Conservation (phyloP, 352 stramenopile species). For the Thalassiosira mediterranea region DNA sequence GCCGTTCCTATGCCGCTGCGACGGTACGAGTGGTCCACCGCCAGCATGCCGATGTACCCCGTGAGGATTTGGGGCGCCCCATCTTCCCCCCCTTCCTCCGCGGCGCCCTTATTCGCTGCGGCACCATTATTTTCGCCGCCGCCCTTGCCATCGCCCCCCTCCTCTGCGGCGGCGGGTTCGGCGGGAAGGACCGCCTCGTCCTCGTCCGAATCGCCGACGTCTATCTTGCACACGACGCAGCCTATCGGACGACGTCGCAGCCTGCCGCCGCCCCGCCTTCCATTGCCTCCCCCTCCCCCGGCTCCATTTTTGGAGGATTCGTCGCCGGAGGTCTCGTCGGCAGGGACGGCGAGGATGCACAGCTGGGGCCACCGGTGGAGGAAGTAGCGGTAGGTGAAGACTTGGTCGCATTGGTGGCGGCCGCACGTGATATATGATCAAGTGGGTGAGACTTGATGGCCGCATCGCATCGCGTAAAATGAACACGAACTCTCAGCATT, state of each 20-base stretch:
- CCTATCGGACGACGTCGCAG: conserved; percentile 56
- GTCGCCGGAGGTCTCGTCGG: conserved; percentile 1
- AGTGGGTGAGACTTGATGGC: neutral
- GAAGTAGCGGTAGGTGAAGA: conserved; percentile 86
- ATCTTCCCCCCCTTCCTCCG: conserved; percentile 4
- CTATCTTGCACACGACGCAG: conserved; percentile 84
- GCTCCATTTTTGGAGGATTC: neutral
- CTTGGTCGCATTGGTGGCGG: conserved; percentile 22
- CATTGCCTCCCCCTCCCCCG: neutral
- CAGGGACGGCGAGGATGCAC: conserved; percentile 76
- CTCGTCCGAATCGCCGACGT: conserved; percentile 54
- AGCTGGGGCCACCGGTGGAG: conserved; percentile 70
- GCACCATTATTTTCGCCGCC: neutral
- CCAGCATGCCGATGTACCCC: conserved; percentile 84
- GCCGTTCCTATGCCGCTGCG: conserved; percentile 74
- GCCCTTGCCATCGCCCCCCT: neutral
- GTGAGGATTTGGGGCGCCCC: conserved; percentile 19
- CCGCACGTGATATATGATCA: neutral
- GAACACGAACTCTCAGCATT: conserved; percentile 2
- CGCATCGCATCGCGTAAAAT: neutral
- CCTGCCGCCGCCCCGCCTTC: neutral
- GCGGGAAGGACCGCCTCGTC: conserved; percentile 1
- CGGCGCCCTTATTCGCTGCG: neutral
- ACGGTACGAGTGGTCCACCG: conserved; percentile 66
- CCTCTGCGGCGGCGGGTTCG: neutral